Base-by-base conservation (phyloP, 441 rosid species). In the Populus tomentosa region DNA sequence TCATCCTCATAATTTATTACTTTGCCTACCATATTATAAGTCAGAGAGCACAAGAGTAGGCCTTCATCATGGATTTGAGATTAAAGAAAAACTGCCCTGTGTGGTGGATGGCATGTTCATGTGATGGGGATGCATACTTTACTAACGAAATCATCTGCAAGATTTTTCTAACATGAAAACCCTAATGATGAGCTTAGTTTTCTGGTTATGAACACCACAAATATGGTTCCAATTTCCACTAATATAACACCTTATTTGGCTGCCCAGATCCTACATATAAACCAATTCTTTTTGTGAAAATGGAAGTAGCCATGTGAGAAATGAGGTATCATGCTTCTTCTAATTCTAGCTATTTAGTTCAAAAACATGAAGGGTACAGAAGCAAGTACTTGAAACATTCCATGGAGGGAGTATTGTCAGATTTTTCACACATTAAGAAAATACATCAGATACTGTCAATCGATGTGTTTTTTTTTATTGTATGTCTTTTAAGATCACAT, bases 251-350 rank as follows among this genome's bases (percentile, higher is more conserved):
- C 73, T 10, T 21, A 68, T 73, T 71, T 78, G 32, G 79, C 56
- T 70, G 32, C 63, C 36, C n/a, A 13, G 78, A 74, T 62, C 73
- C 67, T 67, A 13, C 1, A 46, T 18, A 23, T 72, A 33, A 68
- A 67, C 23, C 30, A 67, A 23, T 46, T 70, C 16, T 21, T 46
- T 46, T 4, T 4, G 6, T 63, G 64, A 67, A 28, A 11, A 21
- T 6, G 53, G 26, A 56, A 61, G 62, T 26, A 75, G 75, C 71
- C 82, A 80, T 81, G 84, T 77, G 83, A 79, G 75, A 35, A 56
- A 50, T 64, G 79, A 33, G 78, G 80, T 69, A 33, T 8, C 40
- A 53, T 20, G 38, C 63, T 69, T 73, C 61, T 78, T 78, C 74
- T 75, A 5, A 61, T 72, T 46, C 80, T 68, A 72, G 78, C 53